phyloP scores from a whole-genome alignment of 768 basidiomycete species.

The Rubroboletus pulcherrimus region DNA sequence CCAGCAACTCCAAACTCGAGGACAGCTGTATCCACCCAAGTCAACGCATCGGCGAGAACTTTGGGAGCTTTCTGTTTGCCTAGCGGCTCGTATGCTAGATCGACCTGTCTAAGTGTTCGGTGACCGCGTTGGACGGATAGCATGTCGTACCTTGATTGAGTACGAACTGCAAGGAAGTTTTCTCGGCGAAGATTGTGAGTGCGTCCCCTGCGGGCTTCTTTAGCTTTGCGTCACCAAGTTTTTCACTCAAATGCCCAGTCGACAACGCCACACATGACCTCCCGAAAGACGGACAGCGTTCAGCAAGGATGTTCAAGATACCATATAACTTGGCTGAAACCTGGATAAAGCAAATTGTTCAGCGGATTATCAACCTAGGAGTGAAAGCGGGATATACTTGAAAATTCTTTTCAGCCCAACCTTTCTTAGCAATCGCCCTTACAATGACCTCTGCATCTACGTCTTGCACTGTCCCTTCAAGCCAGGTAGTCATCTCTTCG shows the following conservation, averaged over 20 bases:
- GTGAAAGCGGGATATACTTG: constrained; percentile 51
- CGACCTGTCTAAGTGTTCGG: constrained; percentile 15
- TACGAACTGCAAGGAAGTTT: constrained; percentile 91
- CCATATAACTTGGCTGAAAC: constrained; percentile 89
- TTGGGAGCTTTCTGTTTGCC: constrained; percentile 97
- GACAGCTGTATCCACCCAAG: constrained; percentile 84
- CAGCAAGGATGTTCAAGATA: constrained; percentile 68
- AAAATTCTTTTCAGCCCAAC: constrained; percentile 99
- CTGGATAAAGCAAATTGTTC: constrained; percentile 37
- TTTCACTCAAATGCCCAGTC: constrained; percentile 82
- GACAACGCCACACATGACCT: constrained; percentile 80
- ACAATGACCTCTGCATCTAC: constrained; percentile 88
- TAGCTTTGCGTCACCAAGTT: constrained; percentile 92
- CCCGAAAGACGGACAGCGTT: constrained; percentile 78
- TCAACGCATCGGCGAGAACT: constrained; percentile 84
- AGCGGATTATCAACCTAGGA: not conserved
- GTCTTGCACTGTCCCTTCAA: constrained; percentile 59
- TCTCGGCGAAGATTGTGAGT: constrained; percentile 80
- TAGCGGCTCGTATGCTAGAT: constrained; percentile 84
- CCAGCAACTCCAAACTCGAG: constrained; percentile 91
- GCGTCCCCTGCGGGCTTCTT: constrained; percentile 96
- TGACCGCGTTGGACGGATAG: constrained; percentile 4
- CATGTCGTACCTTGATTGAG: constrained; percentile 73
- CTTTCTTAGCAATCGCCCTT: constrained; percentile 84
- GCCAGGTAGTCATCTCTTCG: constrained; percentile 83